phyloP scores from a whole-genome alignment of 2,329 filamentous ascomycete species.

The Paecilomyces variotii region DNA sequence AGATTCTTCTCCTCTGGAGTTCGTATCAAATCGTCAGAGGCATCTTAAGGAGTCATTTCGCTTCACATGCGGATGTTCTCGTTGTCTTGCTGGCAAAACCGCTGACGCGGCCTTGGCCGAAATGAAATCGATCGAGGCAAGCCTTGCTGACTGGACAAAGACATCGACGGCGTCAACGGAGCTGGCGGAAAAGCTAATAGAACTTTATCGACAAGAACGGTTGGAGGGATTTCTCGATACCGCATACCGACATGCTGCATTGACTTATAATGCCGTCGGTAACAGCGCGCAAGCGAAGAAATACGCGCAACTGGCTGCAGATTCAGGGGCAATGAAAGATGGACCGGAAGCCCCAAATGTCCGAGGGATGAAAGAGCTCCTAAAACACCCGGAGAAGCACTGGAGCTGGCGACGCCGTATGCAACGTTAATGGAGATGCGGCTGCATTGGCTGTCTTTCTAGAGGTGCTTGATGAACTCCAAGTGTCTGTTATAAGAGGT shows the following conservation, averaged over 20 bases:
- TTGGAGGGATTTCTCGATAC: neutral
- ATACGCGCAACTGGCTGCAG: neutral
- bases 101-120: neutral
- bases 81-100: neutral
- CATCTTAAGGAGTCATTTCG: neutral
- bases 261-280: neutral
- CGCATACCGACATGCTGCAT: neutral
- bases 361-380: neutral
- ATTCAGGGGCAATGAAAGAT: neutral
- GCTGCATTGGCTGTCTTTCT: too few species aligned
- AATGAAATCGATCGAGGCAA: neutral
- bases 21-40: neutral
- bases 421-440: neutral
- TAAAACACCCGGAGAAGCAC: neutral
- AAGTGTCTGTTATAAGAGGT: too few species aligned
- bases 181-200: neutral
- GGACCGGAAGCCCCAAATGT: neutral
- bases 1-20: neutral
- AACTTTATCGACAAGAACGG: neutral
- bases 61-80: neutral
- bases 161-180: neutral
- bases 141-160: neutral
- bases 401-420: neutral
- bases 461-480: too few species aligned
- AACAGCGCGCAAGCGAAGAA: neutral